phyloP scores from a whole-genome alignment of 129 eudicot species.

The Kitagawia praeruptora region DNA sequence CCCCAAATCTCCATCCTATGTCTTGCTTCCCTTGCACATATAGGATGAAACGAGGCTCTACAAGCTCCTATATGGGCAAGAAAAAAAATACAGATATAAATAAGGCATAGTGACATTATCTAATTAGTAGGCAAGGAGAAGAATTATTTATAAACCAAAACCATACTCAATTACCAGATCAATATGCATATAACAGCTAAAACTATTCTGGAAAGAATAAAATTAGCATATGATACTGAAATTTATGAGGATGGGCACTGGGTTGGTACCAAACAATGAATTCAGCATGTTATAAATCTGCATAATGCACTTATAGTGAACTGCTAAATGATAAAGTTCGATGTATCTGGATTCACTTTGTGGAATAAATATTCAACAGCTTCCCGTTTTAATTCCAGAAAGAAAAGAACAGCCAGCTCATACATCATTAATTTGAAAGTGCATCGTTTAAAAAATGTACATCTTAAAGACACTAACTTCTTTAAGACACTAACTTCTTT shows the following conservation, averaged over 20 bases:
- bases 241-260: neutral
- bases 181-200: neutral
- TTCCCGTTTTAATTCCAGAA: neutral
- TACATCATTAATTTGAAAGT: neutral
- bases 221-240: neutral
- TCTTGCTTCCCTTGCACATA: constrained; percentile 93
- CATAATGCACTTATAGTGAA: neutral
- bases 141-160: neutral
- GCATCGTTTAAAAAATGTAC: neutral
- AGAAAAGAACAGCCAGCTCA: neutral
- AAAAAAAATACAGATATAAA: neutral
- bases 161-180: neutral
- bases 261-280: neutral
- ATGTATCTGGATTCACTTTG: neutral
- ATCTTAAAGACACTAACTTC: neutral
- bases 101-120: neutral
- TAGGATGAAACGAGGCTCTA: constrained; percentile 91
- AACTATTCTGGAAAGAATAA: neutral
- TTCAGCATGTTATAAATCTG: neutral
- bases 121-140: neutral
- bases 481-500: neutral
- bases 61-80: constrained; percentile 66
- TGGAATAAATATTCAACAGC: neutral
- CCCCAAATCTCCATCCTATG: constrained; percentile 98
- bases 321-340: neutral